Evolutionary conservation across 169 alveolate species (phyloP).

Genomic region (Cryptosporidium viatorum): DNA sequence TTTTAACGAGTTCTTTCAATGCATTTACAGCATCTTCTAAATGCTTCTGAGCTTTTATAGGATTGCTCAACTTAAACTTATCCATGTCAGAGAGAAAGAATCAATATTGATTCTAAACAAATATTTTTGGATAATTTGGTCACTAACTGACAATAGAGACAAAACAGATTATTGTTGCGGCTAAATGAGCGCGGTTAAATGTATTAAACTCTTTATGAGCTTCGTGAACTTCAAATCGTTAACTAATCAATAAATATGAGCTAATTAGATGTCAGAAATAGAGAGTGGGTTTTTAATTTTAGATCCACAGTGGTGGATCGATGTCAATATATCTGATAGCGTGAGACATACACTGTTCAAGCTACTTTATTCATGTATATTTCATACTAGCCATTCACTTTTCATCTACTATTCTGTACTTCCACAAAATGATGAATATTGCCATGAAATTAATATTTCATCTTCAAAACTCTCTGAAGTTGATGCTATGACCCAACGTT

Average conservation of each 20-base stretch:
- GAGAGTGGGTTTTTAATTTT: slow-evolving; percentile 61
- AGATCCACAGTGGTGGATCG: slow-evolving; percentile 52
- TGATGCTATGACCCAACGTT: not conserved
- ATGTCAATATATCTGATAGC: slow-evolving; percentile 23
- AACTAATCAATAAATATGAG: slow-evolving; percentile 10
- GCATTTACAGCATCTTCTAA: slow-evolving; percentile 50
- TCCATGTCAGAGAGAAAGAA: slow-evolving; percentile 14
- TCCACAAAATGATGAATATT: not conserved
- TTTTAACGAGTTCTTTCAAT: slow-evolving; percentile 26
- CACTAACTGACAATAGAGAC: slow-evolving; percentile 61
- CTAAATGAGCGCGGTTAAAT: slow-evolving; percentile 34
- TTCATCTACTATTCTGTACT: slow-evolving; percentile 55
- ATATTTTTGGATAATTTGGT: not conserved
- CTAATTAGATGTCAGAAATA: slow-evolving; percentile 32
- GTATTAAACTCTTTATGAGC: not conserved
- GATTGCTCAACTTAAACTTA: slow-evolving; percentile 4
- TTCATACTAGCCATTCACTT: slow-evolving; percentile 48
- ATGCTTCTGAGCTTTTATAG: slow-evolving; percentile 24
- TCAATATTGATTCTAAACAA: not conserved
- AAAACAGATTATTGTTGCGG: slow-evolving; percentile 59
- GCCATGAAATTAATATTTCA: not conserved
- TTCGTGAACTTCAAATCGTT: not conserved
- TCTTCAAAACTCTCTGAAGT: not conserved
- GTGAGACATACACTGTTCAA: slow-evolving; percentile 20
- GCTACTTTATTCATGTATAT: slow-evolving; percentile 54